These are phyloP conservation scores for Brassica cretica DNA, from an alignment of 345 rosid genomes.

Conservation along the genomic window DNA sequence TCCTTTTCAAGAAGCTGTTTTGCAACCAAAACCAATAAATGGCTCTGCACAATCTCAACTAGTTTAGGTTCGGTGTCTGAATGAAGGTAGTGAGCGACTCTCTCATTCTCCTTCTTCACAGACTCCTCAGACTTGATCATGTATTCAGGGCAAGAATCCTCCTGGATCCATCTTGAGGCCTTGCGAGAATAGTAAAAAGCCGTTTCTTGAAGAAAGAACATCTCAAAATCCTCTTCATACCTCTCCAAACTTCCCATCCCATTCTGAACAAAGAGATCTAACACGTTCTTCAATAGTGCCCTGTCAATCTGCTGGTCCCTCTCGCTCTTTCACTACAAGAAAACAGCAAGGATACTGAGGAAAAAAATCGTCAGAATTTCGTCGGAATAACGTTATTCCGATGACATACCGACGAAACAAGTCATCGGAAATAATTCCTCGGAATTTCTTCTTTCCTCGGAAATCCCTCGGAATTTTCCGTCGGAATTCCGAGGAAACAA, in stretches of 20 bases:
- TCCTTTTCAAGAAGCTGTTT: constrained; percentile 73
- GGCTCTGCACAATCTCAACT: constrained; percentile 56
- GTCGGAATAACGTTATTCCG: no score
- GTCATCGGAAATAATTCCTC: no score
- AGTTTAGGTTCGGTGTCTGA: constrained; percentile 69
- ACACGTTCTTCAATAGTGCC: constrained; percentile 64
- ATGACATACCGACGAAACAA: no score
- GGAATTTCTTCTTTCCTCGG: no score
- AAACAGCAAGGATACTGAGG: no score
- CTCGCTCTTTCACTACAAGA: constrained; percentile 89
- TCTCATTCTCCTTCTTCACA: constrained; percentile 72
- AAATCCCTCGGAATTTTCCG: no score
- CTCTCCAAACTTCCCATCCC: constrained; percentile 60
- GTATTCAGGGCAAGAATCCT: constrained; percentile 76
- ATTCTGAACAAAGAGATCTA: constrained; percentile 64
- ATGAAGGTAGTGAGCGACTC: constrained; percentile 79
- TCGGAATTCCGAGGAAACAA: no score
- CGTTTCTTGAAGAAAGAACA: constrained; percentile 52
- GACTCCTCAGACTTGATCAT: constrained; percentile 87
- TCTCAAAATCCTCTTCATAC: constrained; percentile 73
- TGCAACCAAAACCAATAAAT: constrained; percentile 59
- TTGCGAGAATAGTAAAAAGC: constrained; percentile 71
- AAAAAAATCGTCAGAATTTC: no score
- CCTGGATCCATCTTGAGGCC: constrained; percentile 72
- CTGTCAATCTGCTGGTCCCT: constrained; percentile 77